Base-by-base conservation (phyloP, 1,284 basidiomycete species). In the Sporisorium iseilematis-ciliati region DNA sequence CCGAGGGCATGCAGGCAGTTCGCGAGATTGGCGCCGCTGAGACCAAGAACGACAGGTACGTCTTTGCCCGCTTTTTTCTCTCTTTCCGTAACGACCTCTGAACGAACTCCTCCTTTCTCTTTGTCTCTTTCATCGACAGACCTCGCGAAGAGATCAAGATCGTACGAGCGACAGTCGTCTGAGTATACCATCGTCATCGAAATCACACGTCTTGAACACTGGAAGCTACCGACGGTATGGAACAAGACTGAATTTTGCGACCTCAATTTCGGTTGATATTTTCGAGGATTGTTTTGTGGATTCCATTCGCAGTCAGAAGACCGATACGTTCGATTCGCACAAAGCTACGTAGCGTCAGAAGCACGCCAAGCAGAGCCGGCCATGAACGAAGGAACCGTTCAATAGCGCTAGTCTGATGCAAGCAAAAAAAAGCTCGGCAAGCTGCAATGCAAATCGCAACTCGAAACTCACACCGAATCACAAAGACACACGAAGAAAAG, bases 1-100 rank as follows among this genome's bases (percentile, higher is more conserved):
- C 85, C 0, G 85, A 86, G 1, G 89, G 89, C 0, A 84, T 89
- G 55, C 88, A 89, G 61, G 86, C 88, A 5, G 86, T 90, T 14
- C 87, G 72, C 8, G 72, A 75, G 57, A 75, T 75, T 20, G 72
- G 72, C 21, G 65, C 51, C n/a, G 66, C 66, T 5, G 62, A 75
- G 23, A 75, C 72, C 14, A 64, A 75, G 48, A 66, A 75, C 56
- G 66, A 75, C 23, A 69, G 72, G 72, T 75, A 62, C 52, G 72
- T 56, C 14, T 23, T 14, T 31, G 18, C 48, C 10, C 48, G 26
- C 48, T 49, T 49, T 49, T n/a, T 29, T 3, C n/a, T 18, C 43
- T 5, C 7, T 14, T 8, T 3, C 43, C 11, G n/a, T 25, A n/a
- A 21, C 7, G 10, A 25, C 11, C 7, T 21, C 55, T 64, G 48